These are phyloP conservation scores for Taphrina flavorubra DNA, from an alignment of 1,139 yeast species.

Conservation along the genomic window DNA sequence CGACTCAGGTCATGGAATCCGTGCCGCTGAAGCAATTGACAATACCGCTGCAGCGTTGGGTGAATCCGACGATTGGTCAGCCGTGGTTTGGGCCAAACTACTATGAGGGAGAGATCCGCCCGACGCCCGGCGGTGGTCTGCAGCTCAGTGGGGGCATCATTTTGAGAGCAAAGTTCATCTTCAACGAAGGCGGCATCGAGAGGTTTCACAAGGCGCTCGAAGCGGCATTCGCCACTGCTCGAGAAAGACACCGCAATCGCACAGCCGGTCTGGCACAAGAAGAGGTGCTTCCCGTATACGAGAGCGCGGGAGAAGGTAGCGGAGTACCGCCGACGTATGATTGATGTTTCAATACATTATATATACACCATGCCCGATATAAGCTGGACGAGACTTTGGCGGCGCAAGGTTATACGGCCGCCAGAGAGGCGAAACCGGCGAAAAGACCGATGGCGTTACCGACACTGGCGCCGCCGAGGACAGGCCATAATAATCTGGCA, in stretches of 20 bases:
- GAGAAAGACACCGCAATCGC: slow-evolving; percentile 24
- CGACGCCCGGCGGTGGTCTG: slow-evolving; percentile 35
- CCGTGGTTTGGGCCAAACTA: slow-evolving; percentile 39
- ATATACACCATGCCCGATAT: too few species aligned
- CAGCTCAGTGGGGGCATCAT: slow-evolving; percentile 25
- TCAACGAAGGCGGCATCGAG: slow-evolving; percentile 37
- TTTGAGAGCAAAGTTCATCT: slow-evolving; percentile 26
- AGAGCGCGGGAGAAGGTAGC: slow-evolving; percentile 12
- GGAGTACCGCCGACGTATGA: slow-evolving; percentile 22
- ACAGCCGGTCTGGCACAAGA: background rate
- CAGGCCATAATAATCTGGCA: background rate
- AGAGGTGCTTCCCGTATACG: slow-evolving; percentile 16
- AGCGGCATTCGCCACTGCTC: slow-evolving; percentile 21
- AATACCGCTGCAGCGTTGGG: slow-evolving; percentile 32
- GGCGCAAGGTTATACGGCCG: background rate
- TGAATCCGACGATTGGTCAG: slow-evolving; percentile 27
- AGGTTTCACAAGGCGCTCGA: slow-evolving; percentile 29
- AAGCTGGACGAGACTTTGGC: too few species aligned
- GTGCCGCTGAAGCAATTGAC: slow-evolving; percentile 24
- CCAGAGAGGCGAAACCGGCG: slow-evolving; percentile 1
- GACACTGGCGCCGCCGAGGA: slow-evolving; percentile 2
- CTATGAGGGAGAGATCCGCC: slow-evolving; percentile 33
- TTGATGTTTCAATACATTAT: background rate
- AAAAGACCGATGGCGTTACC: slow-evolving; percentile 7
- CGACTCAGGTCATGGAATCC: slow-evolving; percentile 2